Evolutionary conservation across 2,329 filamentous ascomycete genomes (phyloP).

Genomic region (Alternaria ventricosa): DNA sequence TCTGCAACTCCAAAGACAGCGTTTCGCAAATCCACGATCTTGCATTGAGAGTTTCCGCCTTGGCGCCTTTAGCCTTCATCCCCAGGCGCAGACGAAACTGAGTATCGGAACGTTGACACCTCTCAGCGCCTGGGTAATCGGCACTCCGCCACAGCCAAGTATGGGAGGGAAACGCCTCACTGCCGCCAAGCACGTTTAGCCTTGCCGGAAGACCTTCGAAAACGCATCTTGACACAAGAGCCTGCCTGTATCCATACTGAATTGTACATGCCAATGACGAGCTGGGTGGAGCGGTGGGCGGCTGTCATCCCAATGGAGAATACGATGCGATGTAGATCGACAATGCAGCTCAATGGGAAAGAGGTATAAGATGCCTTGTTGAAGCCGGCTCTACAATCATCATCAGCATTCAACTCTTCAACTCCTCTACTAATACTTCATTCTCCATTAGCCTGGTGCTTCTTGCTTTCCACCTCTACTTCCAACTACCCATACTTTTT

Average conservation of each 20-base stretch:
- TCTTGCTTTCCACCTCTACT: constrained; percentile 13
- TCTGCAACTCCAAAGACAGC: not conserved
- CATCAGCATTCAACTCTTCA: constrained; percentile 25
- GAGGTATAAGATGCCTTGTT: constrained; percentile 27
- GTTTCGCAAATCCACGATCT: constrained; percentile 17
- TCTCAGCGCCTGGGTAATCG: constrained; percentile 10
- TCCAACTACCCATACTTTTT: not conserved
- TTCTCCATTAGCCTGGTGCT: constrained; percentile 30
- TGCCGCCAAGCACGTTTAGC: constrained; percentile 33
- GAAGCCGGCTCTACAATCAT: constrained; percentile 8
- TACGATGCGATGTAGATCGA: constrained; percentile 5
- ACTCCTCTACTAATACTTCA: constrained; percentile 14
- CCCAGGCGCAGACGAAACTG: constrained; percentile 25
- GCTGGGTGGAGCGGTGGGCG: constrained; percentile 1
- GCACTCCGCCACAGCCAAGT: constrained; percentile 21
- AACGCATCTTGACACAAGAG: constrained; percentile 23
- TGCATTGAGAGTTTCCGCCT: constrained; percentile 25
- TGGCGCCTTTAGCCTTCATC: constrained; percentile 22
- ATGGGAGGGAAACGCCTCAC: constrained; percentile 22
- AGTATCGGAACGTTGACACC: constrained; percentile 18
- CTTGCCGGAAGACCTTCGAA: constrained; percentile 6
- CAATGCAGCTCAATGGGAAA: not conserved
- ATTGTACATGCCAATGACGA: constrained; percentile 6
- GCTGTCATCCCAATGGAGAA: constrained; percentile 9
- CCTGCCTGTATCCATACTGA: constrained; percentile 12